These are phyloP conservation scores for Penicillium psychrofluorescens DNA, from an alignment of 495 filamentous ascomycete genomes.

Conservation along the genomic window DNA sequence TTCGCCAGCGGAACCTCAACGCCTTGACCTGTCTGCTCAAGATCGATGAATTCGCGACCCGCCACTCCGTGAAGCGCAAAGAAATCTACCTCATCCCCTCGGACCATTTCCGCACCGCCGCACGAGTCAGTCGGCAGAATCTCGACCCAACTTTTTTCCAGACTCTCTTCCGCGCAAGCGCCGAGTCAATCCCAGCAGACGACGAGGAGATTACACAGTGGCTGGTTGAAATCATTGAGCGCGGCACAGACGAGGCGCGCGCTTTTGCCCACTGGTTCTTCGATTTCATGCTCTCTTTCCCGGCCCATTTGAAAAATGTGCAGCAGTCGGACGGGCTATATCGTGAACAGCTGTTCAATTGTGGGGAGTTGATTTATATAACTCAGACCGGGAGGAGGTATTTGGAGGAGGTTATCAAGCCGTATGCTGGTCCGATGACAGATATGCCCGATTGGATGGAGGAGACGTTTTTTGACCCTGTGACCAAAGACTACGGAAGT, in stretches of 20 bases:
- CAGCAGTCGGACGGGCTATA: too few species aligned
- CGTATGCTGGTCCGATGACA: background rate
- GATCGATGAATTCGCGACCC: conserved; percentile 30
- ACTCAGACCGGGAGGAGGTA: conserved; percentile 17
- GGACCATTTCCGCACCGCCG: conserved; percentile 23
- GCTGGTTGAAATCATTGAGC: conserved; percentile 17
- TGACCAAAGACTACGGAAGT: too few species aligned
- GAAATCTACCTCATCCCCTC: conserved; percentile 16
- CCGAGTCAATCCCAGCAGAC: conserved; percentile 31
- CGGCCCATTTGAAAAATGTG: background rate
- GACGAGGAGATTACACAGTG: conserved; percentile 28
- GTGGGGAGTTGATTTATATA: conserved; percentile 18
- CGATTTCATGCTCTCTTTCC: conserved; percentile 30
- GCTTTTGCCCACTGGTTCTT: conserved; percentile 28
- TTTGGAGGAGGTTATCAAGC: conserved; percentile 19
- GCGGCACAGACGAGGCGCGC: too few species aligned
- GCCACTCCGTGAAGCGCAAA: background rate
- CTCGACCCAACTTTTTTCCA: conserved; percentile 22
- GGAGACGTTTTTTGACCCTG: too few species aligned
- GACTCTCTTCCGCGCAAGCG: conserved; percentile 29
- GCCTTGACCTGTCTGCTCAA: conserved; percentile 32
- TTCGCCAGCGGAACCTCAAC: conserved; percentile 18
- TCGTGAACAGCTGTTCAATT: conserved; percentile 18
- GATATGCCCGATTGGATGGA: too few species aligned
- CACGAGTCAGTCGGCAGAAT: conserved; percentile 13